Percentiles rank a stretch among this genome's conserved stretches.
Evolutionary conservation across 2,329 filamentous ascomycete species (phyloP).

Genomic region (Hymenoscyphus infarciens): DNA sequence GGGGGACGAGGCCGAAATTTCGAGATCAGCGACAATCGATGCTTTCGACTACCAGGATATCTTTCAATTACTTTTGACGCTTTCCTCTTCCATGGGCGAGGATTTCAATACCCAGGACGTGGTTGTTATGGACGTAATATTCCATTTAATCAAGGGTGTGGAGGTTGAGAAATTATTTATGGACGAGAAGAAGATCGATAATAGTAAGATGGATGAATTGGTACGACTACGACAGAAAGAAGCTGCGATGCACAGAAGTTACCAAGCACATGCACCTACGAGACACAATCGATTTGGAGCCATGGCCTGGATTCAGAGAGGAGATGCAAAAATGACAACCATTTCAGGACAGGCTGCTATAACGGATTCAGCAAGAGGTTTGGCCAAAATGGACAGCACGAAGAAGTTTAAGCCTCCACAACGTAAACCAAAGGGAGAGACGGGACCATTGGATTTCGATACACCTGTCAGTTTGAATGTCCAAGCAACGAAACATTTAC

Average conservation of each 20-base stretch:
- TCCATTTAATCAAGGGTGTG: slow-evolving; percentile 87
- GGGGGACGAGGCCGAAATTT: slow-evolving; percentile 86
- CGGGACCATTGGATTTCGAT: slow-evolving; percentile 72
- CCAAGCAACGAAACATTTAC: slow-evolving; percentile 71
- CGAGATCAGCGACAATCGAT: slow-evolving; percentile 81
- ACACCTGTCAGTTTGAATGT: slow-evolving; percentile 65
- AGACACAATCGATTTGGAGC: slow-evolving; percentile 93
- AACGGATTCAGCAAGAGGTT: slow-evolving; percentile 64
- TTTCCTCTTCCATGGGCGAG: slow-evolving; percentile 89
- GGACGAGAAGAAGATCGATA: slow-evolving; percentile 67
- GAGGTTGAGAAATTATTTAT: slow-evolving; percentile 83
- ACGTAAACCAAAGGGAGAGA: slow-evolving; percentile 56
- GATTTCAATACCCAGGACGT: slow-evolving; percentile 90
- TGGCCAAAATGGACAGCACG: slow-evolving; percentile 83
- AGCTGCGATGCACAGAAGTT: slow-evolving; percentile 72
- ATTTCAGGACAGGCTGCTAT: slow-evolving; percentile 87
- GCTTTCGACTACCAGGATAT: slow-evolving; percentile 90
- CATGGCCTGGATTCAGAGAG: slow-evolving; percentile 93
- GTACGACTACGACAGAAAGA: slow-evolving; percentile 75
- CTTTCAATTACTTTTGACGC: slow-evolving; percentile 76
- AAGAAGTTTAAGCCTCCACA: slow-evolving; percentile 88
- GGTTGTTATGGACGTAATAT: slow-evolving; percentile 85
- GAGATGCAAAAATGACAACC: slow-evolving; percentile 78
- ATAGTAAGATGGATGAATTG: slow-evolving; percentile 69
- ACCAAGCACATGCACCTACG: slow-evolving; percentile 74